Base-by-base conservation (phyloP, 2,329 filamentous ascomycete species). In the Orbilia oligospora region DNA sequence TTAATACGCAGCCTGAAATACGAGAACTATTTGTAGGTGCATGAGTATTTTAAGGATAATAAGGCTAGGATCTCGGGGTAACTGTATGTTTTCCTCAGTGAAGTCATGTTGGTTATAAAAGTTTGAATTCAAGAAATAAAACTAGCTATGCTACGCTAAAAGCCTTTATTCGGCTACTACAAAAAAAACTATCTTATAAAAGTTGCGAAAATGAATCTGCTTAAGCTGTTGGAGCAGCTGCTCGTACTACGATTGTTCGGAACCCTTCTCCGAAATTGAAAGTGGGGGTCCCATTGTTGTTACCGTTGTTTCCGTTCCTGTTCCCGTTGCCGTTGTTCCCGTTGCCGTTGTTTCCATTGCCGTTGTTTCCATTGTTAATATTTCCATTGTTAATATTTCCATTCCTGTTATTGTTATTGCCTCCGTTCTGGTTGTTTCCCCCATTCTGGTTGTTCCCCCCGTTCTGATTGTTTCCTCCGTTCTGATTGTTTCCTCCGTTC, bases 231-330 rank as follows among this genome's bases (percentile, higher is more conserved):
- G 4, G 5, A 6, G 53, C 9, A 8, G 56, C 33, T 27, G 55
- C n/a, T 44, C 3, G 56, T 61, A 24, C 10, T 44, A 61, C 56
- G n/a, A 61, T 61, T 61, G 56, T 61, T 3, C 56, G 33, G 36
- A 61, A 61, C 3, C 56, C 56, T 44, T 41, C 30, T 20, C 53
- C 53, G 4, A 61, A 20, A 12, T 46, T 46, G n/a, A 20, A 9
- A 8, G 33, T 8, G 20, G 56, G 56, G 6, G 3, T 30, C 27
- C 27, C 14, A 10, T 61, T 12, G 36, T n/a, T 16, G 20, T 44
- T 44, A 27, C 27, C 44, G 56, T 58, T 41, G 3, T 14, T 14
- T 4, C 36, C 36, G 24, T 55, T 55, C 1, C 51, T 27, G 24
- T 55, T 55, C 24, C 8, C 10, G 14, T 53, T 53, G 10, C 53